These are phyloP conservation scores for Endotrypanum monterogeii DNA, from an alignment of 208 protist genomes.

Conservation along the genomic window DNA sequence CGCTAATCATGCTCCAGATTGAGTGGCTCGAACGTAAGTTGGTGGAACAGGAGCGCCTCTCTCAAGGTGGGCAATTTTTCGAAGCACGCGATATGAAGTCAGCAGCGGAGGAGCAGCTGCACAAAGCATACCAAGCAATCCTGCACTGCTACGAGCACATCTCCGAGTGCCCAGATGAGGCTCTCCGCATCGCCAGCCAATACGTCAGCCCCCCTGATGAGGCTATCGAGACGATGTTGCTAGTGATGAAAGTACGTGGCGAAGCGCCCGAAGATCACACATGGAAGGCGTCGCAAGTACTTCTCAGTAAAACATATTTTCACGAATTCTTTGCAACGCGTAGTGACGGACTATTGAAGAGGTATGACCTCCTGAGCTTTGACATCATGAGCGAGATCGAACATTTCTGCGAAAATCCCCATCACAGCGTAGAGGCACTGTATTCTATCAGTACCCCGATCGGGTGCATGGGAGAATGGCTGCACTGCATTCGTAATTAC, in stretches of 20 bases:
- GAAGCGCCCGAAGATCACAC: slow-evolving; percentile 30
- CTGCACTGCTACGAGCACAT: slow-evolving; percentile 59
- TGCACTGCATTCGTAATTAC: slow-evolving; percentile 59
- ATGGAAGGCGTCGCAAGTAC: slow-evolving; percentile 63
- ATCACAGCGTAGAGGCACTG: slow-evolving; percentile 48
- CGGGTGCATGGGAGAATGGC: slow-evolving; percentile 65
- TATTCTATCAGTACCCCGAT: slow-evolving; percentile 51
- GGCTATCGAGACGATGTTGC: slow-evolving; percentile 67
- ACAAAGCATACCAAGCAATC: slow-evolving; percentile 34
- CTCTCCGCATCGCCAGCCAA: slow-evolving; percentile 56
- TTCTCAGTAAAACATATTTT: slow-evolving; percentile 79
- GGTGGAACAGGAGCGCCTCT: slow-evolving; percentile 54
- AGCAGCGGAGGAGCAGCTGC: slow-evolving; percentile 43
- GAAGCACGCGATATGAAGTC: slow-evolving; percentile 46
- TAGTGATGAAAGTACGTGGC: slow-evolving; percentile 65
- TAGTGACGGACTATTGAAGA: slow-evolving; percentile 52
- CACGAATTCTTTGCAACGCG: slow-evolving; percentile 71
- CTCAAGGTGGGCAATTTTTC: slow-evolving; percentile 34
- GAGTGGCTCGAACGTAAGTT: slow-evolving; percentile 69
- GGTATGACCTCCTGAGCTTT: slow-evolving; percentile 41
- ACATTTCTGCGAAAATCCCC: slow-evolving; percentile 49
- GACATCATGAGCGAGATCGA: slow-evolving; percentile 53
- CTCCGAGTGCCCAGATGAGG: slow-evolving; percentile 41
- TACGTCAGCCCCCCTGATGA: slow-evolving; percentile 64
- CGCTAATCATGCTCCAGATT: slow-evolving; percentile 50